These are phyloP conservation scores for Cicer cuneatum DNA, from an alignment of 306 rosid genomes.

Conservation along the genomic window DNA sequence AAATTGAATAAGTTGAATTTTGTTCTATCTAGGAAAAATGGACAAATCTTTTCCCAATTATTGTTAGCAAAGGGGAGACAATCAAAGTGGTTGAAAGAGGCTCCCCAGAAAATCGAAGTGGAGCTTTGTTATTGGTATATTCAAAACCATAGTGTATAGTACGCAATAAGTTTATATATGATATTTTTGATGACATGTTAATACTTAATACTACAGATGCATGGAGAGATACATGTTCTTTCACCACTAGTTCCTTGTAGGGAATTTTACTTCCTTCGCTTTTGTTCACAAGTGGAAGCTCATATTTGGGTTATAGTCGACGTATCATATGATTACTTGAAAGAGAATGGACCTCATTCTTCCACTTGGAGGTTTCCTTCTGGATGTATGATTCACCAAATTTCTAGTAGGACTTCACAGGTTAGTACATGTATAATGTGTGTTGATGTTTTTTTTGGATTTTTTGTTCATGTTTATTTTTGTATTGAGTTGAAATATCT, in stretches of 20 bases:
- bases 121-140: constrained; percentile 63
- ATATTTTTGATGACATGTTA: background rate
- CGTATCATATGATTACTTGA: constrained; percentile 59
- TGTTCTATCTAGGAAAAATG: constrained; percentile 54
- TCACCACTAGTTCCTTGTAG: constrained; percentile 67
- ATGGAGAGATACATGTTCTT: constrained; percentile 70
- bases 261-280: constrained; percentile 63
- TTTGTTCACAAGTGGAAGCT: constrained; percentile 55
- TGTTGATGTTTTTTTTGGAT: no score
- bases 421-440: constrained; percentile 38
- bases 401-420: constrained; percentile 53
- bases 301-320: constrained; percentile 64
- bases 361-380: constrained; percentile 69
- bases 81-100: constrained; percentile 60
- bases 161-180: background rate
- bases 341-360: constrained; percentile 26
- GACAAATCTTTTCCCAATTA: constrained; percentile 61
- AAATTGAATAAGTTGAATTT: background rate
- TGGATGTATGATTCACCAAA: constrained; percentile 67
- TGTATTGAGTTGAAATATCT: no score
- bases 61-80: constrained; percentile 56
- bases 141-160: background rate
- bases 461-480: no score
- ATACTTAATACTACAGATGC: constrained; percentile 55
- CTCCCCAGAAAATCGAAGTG: constrained; percentile 44